Evolutionary conservation across 2,329 filamentous ascomycete species (phyloP).

Genomic region (Paracorniculantispora psalliotae): DNA sequence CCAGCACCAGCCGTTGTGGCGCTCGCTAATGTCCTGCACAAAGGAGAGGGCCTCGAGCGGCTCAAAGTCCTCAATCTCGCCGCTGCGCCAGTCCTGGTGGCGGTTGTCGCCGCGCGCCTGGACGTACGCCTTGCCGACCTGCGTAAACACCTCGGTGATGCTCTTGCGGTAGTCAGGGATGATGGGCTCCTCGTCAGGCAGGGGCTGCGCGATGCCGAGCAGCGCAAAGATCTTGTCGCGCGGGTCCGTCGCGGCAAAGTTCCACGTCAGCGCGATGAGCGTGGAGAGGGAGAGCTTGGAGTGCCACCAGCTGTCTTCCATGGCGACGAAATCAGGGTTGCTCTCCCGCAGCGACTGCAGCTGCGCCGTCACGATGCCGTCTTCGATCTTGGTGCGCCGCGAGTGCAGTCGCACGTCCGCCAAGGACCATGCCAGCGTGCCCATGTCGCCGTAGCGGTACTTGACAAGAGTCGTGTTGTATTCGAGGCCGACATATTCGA

Average conservation of each 20-base stretch:
- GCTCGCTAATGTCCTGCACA: not conserved
- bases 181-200: not conserved
- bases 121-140: constrained; percentile 1
- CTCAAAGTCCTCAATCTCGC: constrained; percentile 9
- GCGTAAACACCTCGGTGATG: constrained; percentile 12
- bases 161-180: constrained; percentile 11
- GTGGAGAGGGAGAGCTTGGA: constrained; percentile 6
- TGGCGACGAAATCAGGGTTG: not conserved
- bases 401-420: constrained; percentile 1
- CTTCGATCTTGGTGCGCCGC: constrained; percentile 5
- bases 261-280: constrained; percentile 14
- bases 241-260: constrained; percentile 16
- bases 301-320: not conserved
- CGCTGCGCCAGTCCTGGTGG: constrained; percentile 10
- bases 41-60: constrained; percentile 7
- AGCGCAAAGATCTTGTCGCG: constrained; percentile 19
- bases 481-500: constrained; percentile 2
- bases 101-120: constrained; percentile 12
- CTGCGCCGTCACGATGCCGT: constrained; percentile 2
- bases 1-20: constrained; percentile 7
- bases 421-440: constrained; percentile 11
- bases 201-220: constrained; percentile 13
- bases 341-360: not conserved
- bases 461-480: constrained; percentile 7
- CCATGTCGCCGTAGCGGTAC: constrained; percentile 12